Percentiles rank a stretch among this genome's conserved stretches.
These are phyloP conservation scores for Diaporthe citri DNA, from an alignment of 2,329 filamentous ascomycete genomes.

Conservation along the genomic window DNA sequence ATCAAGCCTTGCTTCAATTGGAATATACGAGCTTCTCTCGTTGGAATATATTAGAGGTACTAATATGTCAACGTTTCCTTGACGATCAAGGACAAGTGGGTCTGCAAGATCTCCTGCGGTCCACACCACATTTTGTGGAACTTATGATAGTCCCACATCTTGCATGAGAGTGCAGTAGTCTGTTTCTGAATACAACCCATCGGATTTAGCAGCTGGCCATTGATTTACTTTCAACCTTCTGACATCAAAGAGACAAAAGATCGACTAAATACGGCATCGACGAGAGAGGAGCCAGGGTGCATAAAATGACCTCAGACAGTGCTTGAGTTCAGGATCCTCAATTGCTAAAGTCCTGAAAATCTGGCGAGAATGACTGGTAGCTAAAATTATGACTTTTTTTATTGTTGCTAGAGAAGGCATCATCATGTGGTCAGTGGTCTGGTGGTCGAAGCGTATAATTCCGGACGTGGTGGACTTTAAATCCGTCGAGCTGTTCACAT, in stretches of 20 bases:
- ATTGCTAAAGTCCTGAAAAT: too few relatives aligned
- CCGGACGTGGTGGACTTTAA: neutral
- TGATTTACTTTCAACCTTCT: neutral
- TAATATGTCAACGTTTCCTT: neutral
- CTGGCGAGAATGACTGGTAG: too few relatives aligned
- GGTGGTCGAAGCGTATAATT: neutral
- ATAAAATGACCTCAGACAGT: neutral
- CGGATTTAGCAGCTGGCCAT: neutral
- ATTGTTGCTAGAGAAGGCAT: neutral
- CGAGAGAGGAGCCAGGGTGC: neutral
- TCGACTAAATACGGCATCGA: neutral
- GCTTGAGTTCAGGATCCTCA: neutral
- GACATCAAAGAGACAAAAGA: too few relatives aligned
- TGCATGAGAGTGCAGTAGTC: too few relatives aligned
- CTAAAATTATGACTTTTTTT: neutral
- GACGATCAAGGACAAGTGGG: neutral
- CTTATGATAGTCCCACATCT: slow-evolving; percentile 1
- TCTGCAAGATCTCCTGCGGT: neutral
- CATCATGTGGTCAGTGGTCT: neutral
- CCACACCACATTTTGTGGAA: neutral
- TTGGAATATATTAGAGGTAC: neutral
- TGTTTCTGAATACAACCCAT: neutral
- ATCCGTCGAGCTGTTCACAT: neutral
- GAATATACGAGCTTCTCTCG: too few relatives aligned
- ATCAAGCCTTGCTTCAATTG: neutral